Conservation (phyloP, 139 green algal genomes). For the Astrephomene gubernaculifera region DNA sequence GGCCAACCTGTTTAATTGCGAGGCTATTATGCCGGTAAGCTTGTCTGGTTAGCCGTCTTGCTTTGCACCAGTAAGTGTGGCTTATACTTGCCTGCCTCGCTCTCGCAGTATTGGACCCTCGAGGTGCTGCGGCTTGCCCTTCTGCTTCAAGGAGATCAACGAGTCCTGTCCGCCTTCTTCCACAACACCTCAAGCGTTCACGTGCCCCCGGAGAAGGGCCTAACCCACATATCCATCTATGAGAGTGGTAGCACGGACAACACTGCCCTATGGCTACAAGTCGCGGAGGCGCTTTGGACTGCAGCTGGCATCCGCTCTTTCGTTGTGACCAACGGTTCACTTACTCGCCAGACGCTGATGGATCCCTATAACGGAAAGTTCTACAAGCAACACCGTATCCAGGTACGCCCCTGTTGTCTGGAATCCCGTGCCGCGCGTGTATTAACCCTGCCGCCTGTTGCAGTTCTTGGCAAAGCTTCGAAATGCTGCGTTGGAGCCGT, state of each 20-base stretch:
- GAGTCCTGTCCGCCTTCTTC: not conserved
- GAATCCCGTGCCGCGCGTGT: too few species aligned
- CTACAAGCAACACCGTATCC: constrained; percentile 26
- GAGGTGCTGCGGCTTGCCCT: constrained; percentile 15
- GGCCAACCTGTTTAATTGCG: constrained; percentile 18
- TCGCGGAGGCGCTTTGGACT: constrained; percentile 17
- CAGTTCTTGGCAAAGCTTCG: constrained; percentile 13
- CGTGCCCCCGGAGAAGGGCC: too few species aligned
- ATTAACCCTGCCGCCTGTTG: not conserved
- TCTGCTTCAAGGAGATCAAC: not conserved
- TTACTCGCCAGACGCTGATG: constrained; percentile 23
- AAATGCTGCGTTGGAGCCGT: constrained; percentile 12
- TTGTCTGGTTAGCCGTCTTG: too few species aligned
- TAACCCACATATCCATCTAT: constrained; percentile 24
- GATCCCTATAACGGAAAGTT: not conserved
- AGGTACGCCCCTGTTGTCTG: not conserved
- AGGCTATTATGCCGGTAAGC: constrained; percentile 26
- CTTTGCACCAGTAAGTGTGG: too few species aligned
- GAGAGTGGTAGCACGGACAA: constrained; percentile 5
- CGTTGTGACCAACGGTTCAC: not conserved
- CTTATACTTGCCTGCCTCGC: too few species aligned
- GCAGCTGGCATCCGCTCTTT: not conserved
- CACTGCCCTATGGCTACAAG: not conserved
- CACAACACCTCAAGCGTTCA: too few species aligned
- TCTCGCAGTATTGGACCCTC: constrained; percentile 20